A percentile compares a stretch with the other conserved stretches of the same genome.
phyloP scores from a whole-genome alignment of 768 basidiomycete genomes.

The Cystofilobasidium capitatum region DNA sequence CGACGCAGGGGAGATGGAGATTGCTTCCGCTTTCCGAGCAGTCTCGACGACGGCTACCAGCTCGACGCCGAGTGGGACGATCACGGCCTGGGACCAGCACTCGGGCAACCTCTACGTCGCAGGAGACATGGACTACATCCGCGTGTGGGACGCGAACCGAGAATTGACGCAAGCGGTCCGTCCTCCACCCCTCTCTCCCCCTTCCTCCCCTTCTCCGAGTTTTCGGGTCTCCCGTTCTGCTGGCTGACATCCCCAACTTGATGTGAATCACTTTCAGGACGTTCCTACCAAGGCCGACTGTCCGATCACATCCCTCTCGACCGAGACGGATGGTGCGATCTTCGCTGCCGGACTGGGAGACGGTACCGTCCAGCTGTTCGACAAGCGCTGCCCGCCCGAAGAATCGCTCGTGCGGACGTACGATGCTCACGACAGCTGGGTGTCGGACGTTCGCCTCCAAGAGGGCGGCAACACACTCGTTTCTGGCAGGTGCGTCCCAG shows the following conservation, averaged over 20 bases:
- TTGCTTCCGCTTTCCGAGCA: conserved; percentile 89
- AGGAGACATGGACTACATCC: conserved; percentile 78
- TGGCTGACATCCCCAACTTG: no score
- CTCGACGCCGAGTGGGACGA: conserved; percentile 57
- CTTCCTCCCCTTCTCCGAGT: background rate
- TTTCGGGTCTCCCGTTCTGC: background rate
- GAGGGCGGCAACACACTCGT: conserved; percentile 58
- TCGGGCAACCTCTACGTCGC: conserved; percentile 77
- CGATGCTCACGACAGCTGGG: conserved; percentile 70
- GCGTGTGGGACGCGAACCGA: conserved; percentile 90
- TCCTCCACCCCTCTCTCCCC: conserved; percentile 7
- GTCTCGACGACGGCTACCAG: conserved; percentile 50
- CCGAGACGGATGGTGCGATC: conserved; percentile 63
- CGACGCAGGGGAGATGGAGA: conserved; percentile 61
- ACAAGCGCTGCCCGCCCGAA: conserved; percentile 74
- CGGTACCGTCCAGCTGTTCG: conserved; percentile 79
- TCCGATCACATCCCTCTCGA: conserved; percentile 73
- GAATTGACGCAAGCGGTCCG: conserved; percentile 66
- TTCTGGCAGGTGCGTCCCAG: conserved; percentile 62
- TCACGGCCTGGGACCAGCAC: conserved; percentile 88
- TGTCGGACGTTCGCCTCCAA: conserved; percentile 82
- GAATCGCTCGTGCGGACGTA: conserved; percentile 73
- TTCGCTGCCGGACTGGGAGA: conserved; percentile 90
- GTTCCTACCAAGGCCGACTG: conserved; percentile 81
- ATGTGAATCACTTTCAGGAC: no score